These are phyloP conservation scores for Echeveria elegans DNA, from an alignment of 164 flowering plant species.

Conservation along the genomic window DNA sequence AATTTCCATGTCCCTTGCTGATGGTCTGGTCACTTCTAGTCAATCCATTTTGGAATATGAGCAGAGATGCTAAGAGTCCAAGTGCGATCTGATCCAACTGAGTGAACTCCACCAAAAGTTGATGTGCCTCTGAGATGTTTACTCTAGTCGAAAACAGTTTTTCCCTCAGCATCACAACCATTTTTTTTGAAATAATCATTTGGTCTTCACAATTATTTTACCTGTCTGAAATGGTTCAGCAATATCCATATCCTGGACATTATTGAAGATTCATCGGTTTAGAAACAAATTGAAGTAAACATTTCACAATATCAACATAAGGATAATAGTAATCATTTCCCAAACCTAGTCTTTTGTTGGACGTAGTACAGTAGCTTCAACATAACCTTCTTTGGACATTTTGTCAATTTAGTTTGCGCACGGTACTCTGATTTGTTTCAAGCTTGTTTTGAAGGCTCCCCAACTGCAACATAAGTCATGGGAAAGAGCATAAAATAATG, in stretches of 20 bases:
- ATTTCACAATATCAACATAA: neutral
- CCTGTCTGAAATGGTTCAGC: conserved; percentile 23
- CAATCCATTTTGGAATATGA: conserved; percentile 30
- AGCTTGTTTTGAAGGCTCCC: conserved; percentile 74
- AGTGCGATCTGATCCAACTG: conserved; percentile 86
- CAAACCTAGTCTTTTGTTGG: conserved; percentile 63
- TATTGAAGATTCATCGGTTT: neutral
- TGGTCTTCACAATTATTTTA: conserved; percentile 12
- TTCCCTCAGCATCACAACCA: neutral
- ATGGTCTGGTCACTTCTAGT: conserved; percentile 35
- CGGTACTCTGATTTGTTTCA: conserved; percentile 47
- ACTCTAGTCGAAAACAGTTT: conserved; percentile 4
- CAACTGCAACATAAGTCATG: conserved; percentile 56
- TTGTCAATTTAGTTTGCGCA: conserved; percentile 63
- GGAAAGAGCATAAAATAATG: conserved; percentile 78
- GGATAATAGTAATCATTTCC: neutral
- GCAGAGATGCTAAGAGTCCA: conserved; percentile 46
- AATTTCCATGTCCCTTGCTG: conserved; percentile 34
- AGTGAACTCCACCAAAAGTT: conserved; percentile 71
- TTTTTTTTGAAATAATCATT: conserved; percentile 15
- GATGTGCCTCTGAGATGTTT: conserved; percentile 39
- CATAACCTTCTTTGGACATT: conserved; percentile 67
- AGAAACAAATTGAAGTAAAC: neutral
- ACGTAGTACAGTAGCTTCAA: conserved; percentile 49
- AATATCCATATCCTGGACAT: conserved; percentile 36